These are phyloP conservation scores for Naegleria lovaniensis DNA, from an alignment of 208 protist species.

Conservation along the genomic window DNA sequence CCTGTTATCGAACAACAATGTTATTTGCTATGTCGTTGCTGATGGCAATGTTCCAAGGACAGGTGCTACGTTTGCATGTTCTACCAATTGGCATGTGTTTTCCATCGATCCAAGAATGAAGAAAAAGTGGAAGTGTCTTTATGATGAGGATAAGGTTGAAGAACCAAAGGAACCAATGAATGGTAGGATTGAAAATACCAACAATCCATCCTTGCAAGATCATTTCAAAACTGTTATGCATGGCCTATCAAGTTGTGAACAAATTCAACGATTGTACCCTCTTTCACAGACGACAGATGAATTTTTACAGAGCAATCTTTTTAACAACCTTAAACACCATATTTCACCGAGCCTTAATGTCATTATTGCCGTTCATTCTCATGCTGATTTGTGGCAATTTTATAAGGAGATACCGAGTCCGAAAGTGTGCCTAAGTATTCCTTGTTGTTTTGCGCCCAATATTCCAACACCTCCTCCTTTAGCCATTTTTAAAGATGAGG, in stretches of 20 bases:
- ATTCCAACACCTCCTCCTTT: background rate
- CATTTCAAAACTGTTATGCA: too few relatives aligned
- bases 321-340: background rate
- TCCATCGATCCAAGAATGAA: conserved; percentile 17
- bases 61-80: background rate
- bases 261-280: background rate
- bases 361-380: background rate
- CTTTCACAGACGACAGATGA: background rate
- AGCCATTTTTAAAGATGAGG: background rate
- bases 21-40: background rate
- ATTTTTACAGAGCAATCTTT: background rate
- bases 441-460: background rate
- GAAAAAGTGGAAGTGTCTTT: background rate
- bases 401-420: background rate
- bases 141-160: background rate
- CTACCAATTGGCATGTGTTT: background rate
- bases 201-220: too few relatives aligned
- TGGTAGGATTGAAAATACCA: background rate
- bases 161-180: background rate
- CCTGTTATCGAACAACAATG: background rate
- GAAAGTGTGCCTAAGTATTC: background rate
- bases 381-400: background rate
- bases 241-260: too few relatives aligned
- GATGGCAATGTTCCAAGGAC: background rate
- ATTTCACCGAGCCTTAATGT: background rate